Evolutionary conservation across 345 rosid species (phyloP).

Genomic region (Populus alba): DNA sequence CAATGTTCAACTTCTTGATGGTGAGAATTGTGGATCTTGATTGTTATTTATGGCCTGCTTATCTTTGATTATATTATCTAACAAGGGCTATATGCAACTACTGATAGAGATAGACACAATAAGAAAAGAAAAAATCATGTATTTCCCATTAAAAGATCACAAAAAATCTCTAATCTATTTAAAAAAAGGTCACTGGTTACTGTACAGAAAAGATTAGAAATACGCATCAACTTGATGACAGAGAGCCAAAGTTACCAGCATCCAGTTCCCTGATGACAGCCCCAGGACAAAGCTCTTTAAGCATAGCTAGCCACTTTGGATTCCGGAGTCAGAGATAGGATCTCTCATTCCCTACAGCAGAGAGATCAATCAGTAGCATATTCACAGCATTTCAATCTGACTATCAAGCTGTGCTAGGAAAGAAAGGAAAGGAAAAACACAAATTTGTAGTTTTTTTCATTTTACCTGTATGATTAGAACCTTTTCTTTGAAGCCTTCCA

Average conservation of each 20-base stretch:
- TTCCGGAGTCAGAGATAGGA: conserved; percentile 58
- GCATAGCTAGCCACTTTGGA: conserved; percentile 51
- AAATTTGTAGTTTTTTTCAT: background rate
- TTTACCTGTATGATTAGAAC: conserved; percentile 73
- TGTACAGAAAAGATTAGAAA: too few species aligned
- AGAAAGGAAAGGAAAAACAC: background rate
- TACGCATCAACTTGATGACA: background rate
- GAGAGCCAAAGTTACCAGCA: conserved; percentile 48
- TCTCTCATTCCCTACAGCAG: conserved; percentile 72
- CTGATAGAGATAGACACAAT: too few species aligned
- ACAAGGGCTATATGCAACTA: too few species aligned
- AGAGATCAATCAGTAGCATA: background rate
- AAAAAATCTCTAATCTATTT: too few species aligned
- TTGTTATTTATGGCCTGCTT: too few species aligned
- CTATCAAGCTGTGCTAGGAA: background rate
- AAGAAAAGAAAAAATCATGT: too few species aligned
- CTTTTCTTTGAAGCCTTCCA: conserved; percentile 53
- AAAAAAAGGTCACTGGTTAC: background rate
- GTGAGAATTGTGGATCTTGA: too few species aligned
- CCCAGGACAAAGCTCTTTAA: conserved; percentile 51
- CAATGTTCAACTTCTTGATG: too few species aligned
- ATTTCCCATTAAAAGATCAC: too few species aligned
- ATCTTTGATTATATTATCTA: too few species aligned
- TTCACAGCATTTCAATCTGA: background rate
- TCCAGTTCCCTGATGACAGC: conserved; percentile 50